Percentiles rank a stretch among this genome's conserved stretches.
These are phyloP conservation scores for Trichosporon sp. DNA, from an alignment of 1,284 basidiomycete species.

Conservation along the genomic window DNA sequence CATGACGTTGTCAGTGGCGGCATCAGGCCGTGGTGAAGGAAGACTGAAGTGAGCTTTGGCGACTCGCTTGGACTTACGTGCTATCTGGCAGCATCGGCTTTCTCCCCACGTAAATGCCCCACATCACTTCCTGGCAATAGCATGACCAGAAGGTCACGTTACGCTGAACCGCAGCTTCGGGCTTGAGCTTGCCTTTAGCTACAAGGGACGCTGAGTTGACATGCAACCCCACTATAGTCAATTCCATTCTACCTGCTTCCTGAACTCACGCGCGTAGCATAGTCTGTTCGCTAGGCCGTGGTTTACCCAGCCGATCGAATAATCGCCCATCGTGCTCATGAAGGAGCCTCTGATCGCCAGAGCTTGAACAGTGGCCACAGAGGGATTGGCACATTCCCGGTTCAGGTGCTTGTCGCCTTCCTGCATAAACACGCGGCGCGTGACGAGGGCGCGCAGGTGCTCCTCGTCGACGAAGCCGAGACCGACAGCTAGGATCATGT, in stretches of 20 bases:
- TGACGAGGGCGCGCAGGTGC: constrained; percentile 58
- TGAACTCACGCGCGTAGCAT: constrained; percentile 38
- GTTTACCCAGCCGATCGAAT: constrained; percentile 40
- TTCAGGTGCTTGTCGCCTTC: constrained; percentile 65
- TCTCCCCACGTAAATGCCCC: constrained; percentile 43
- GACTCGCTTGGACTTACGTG: constrained; percentile 23
- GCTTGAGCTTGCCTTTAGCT: constrained; percentile 29
- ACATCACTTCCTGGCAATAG: constrained; percentile 42
- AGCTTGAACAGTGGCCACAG: constrained; percentile 64
- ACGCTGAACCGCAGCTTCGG: constrained; percentile 33
- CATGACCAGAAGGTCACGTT: constrained; percentile 41
- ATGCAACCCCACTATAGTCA: constrained; percentile 38
- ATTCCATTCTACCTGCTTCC: too few relatives aligned
- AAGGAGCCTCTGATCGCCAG: constrained; percentile 65
- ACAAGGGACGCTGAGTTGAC: constrained; percentile 34
- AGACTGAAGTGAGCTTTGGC: constrained; percentile 26
- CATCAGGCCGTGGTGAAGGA: constrained; percentile 32
- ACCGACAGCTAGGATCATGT: constrained; percentile 65
- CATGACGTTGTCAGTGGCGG: constrained; percentile 31
- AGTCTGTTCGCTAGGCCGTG: constrained; percentile 36
- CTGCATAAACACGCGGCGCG: constrained; percentile 61
- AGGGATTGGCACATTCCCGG: constrained; percentile 64
- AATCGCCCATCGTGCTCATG: constrained; percentile 59
- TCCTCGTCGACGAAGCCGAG: constrained; percentile 65
- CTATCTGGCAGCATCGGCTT: constrained; percentile 36